Evolutionary conservation across 73 alveolate species (phyloP), one percentile per base, ranked within the genome.

Genomic region (Uronychia setigera): DNA sequence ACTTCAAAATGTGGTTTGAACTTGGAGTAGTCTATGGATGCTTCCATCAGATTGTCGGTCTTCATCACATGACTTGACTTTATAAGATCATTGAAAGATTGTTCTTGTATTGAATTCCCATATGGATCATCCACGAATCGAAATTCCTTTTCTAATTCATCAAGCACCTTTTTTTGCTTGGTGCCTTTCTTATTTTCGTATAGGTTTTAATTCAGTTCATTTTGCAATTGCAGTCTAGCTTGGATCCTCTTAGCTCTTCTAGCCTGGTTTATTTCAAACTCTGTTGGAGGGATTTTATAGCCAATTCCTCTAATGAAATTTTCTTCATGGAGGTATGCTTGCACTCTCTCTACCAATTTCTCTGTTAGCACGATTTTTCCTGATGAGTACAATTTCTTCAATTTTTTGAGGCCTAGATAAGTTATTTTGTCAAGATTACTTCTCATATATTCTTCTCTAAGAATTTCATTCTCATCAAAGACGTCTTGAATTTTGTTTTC

Each of bases 361-460:
- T 76, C 60, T 5, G 14, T 31, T 5, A 76, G 82, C 5, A 29
- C 31, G 57, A 76, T 27, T 14, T 30, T 31, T 76, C 82, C 82
- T 5, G 5, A 11, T 5, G 67, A 11, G 67, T 46, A 46, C 67
- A 14, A 30, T 76, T 11, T 25, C 30, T 76, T 76, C 26, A 76
- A 28, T 11, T 31, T 76, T 28, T 76, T 67, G 26, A 67, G 32
- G 30, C 79, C 79, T 67, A 26, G 26, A 57, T 26, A 28, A 13
- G 32, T 67, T 67, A 26, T n/a, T n/a, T n/a, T n/a, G 26, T 26
- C 67, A 5, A 5, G 5, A 5, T 77, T 77, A 77, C 83, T 77
- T 26, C 35, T 25, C 60, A 77, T 33, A 33, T 79, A 79, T 33
- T 79, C 86, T 34, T 79, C 86, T 33, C 86, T 79, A 32, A 79